Percentiles rank a stretch among this genome's conserved stretches.
phyloP scores from a whole-genome alignment of 2,329 filamentous ascomycete genomes.

The Xylariaceae sp. region DNA sequence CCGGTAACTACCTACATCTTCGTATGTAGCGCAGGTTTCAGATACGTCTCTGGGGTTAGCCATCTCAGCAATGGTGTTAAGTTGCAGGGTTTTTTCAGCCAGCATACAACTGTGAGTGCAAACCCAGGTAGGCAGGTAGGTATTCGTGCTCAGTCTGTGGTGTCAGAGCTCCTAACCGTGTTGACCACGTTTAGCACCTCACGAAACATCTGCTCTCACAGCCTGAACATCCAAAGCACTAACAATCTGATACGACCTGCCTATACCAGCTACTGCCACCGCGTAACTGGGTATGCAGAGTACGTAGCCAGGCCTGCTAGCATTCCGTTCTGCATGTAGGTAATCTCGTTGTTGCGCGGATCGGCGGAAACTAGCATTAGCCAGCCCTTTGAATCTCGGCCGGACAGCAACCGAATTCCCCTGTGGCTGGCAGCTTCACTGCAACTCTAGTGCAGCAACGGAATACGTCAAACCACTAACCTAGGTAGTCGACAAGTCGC shows the following conservation, averaged over 20 bases:
- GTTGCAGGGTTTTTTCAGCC: no score
- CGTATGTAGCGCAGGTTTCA: no score
- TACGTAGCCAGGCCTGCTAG: neutral
- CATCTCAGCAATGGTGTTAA: no score
- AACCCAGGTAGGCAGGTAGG: neutral
- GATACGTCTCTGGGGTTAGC: no score
- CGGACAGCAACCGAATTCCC: constrained; percentile 20
- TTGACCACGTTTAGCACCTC: no score
- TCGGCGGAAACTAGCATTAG: constrained; percentile 22
- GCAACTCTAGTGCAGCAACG: neutral
- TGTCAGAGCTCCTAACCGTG: no score
- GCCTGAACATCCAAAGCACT: no score
- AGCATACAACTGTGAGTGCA: neutral
- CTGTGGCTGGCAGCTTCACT: constrained; percentile 11
- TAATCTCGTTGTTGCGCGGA: constrained; percentile 14
- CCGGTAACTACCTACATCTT: no score
- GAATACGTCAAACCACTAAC: constrained; percentile 7
- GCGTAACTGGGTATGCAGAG: neutral
- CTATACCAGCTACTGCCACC: no score
- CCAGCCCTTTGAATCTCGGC: constrained; percentile 15
- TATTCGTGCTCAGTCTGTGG: neutral
- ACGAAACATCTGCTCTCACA: no score
- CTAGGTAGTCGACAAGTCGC: neutral
- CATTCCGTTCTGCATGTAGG: constrained; percentile 9
- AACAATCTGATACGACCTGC: no score